Base-by-base conservation (phyloP, 106 monocot species). In the Agapanthus africanus region DNA sequence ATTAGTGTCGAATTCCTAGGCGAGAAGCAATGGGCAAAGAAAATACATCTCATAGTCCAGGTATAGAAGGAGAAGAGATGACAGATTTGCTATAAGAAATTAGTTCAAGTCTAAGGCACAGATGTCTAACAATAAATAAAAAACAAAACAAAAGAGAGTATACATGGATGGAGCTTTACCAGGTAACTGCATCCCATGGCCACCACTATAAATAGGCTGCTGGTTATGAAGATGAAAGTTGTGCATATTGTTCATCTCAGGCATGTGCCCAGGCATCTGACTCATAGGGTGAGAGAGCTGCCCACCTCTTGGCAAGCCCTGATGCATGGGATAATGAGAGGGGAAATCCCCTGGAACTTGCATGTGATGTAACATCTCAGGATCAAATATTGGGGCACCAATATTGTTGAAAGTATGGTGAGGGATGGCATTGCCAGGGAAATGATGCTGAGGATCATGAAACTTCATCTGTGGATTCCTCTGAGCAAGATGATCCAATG, bases 81-180 rank as follows among this genome's bases (percentile, higher is more conserved):
- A n/a, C n/a, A n/a, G n/a, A n/a, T n/a, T n/a, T n/a, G n/a, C n/a
- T n/a, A n/a, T n/a, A n/a, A n/a, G n/a, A n/a, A n/a, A n/a, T n/a
- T n/a, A n/a, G n/a, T n/a, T n/a, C n/a, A n/a, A n/a, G n/a, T n/a
- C n/a, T n/a, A n/a, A n/a, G n/a, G n/a, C n/a, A n/a, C n/a, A n/a
- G n/a, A n/a, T n/a, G n/a, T n/a, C n/a, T n/a, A n/a, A n/a, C n/a
- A n/a, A n/a, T n/a, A n/a, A n/a, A n/a, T n/a, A n/a, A n/a, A n/a
- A n/a, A n/a, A n/a, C n/a, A n/a, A n/a, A n/a, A n/a, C n/a, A n/a
- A n/a, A n/a, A n/a, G n/a, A n/a, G n/a, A n/a, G n/a, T n/a, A n/a
- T n/a, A n/a, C n/a, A n/a, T n/a, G n/a, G n/a, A n/a, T 3, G 40
- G 36, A 25, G n/a, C 10, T 36, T 85, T 73, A 93, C 88, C 93